phyloP scores from a whole-genome alignment of 2,329 filamentous ascomycete genomes.

The Emmonsiellopsis sp. region DNA sequence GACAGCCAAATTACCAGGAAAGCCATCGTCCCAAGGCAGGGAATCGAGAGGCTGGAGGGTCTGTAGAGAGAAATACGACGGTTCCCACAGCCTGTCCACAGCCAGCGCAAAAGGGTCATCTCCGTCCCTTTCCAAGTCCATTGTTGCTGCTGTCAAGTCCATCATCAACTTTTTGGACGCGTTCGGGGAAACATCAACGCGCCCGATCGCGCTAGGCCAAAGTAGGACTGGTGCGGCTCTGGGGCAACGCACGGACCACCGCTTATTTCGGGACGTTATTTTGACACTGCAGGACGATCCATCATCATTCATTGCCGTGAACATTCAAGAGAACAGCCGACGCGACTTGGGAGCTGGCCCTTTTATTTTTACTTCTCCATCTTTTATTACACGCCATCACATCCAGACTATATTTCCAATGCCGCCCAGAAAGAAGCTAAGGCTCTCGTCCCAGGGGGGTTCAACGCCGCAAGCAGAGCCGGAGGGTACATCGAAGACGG shows the following conservation, averaged over 20 bases:
- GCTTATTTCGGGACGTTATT: constrained; percentile 14
- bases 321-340: neutral
- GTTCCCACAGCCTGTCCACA: constrained; percentile 22
- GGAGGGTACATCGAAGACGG: constrained; percentile 23
- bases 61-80: constrained; percentile 30
- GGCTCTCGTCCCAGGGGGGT: constrained; percentile 30
- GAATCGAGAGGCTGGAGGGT: constrained; percentile 28
- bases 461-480: constrained; percentile 23
- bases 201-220: neutral
- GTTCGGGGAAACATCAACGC: neutral
- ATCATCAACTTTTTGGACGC: neutral
- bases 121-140: neutral
- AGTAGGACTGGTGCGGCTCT: neutral
- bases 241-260: constrained; percentile 17
- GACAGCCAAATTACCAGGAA: constrained; percentile 22
- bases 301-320: neutral
- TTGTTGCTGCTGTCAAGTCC: neutral
- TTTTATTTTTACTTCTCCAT: neutral
- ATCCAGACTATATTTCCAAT: constrained; percentile 14
- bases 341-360: neutral
- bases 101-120: neutral
- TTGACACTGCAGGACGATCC: neutral
- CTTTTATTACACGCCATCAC: neutral
- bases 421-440: constrained; percentile 55
- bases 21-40: constrained; percentile 25